A percentile compares a stretch with the other conserved stretches of the same genome.
phyloP scores from a whole-genome alignment of 352 stramenopile species.

The Pythium diclinum region DNA sequence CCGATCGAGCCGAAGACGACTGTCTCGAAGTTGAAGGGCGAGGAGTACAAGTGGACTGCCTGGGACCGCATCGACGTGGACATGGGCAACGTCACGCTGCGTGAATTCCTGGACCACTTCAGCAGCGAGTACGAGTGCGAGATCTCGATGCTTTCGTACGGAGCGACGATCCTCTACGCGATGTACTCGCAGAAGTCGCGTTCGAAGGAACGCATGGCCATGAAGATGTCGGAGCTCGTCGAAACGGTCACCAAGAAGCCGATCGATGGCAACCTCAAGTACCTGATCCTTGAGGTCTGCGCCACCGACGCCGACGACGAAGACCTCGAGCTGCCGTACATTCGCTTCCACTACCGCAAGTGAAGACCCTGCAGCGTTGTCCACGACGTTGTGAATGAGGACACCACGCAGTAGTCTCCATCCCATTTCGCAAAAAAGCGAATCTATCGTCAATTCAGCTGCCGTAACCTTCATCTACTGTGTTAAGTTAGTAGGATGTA shows the following conservation, averaged over 20 bases:
- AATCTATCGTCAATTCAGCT: background rate
- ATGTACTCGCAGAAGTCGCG: constrained; percentile 88
- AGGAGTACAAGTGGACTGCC: constrained; percentile 96
- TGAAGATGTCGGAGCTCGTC: constrained; percentile 96
- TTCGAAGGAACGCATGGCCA: constrained; percentile 93
- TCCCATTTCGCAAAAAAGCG: background rate
- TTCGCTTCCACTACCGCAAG: constrained; percentile 85
- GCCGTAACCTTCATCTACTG: background rate
- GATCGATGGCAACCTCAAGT: constrained; percentile 93
- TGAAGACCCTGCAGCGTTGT: constrained; percentile 4
- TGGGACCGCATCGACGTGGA: constrained; percentile 97
- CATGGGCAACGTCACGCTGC: constrained; percentile 95
- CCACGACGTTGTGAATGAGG: background rate
- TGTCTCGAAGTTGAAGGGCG: constrained; percentile 91
- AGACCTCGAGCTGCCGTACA: constrained; percentile 95
- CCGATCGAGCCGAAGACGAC: constrained; percentile 92
- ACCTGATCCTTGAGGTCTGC: constrained; percentile 96
- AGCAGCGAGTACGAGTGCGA: constrained; percentile 96
- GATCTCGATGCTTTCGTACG: constrained; percentile 98
- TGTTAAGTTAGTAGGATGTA: background rate
- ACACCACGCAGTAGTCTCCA: too few relatives aligned
- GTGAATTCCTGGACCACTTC: constrained; percentile 95
- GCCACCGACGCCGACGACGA: constrained; percentile 95
- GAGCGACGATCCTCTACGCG: constrained; percentile 89
- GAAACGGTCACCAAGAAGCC: constrained; percentile 95